phyloP scores from a whole-genome alignment of 805 yeast species.

The Pichia sporocuriosa region DNA sequence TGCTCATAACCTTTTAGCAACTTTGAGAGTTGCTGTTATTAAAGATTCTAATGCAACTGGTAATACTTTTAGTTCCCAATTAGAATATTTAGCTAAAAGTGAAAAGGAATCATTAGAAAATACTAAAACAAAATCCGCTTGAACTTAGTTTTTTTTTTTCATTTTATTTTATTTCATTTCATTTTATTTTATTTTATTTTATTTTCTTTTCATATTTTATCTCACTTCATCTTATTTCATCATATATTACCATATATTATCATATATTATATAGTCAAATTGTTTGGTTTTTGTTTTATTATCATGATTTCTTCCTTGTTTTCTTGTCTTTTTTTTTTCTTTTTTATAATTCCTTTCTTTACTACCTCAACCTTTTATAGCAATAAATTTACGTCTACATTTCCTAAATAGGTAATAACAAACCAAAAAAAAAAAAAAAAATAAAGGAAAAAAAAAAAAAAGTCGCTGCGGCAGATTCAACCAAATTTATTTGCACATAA shows the following conservation, averaged over 20 bases:
- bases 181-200: too few species aligned
- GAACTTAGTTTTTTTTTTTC: not conserved
- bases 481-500: too few species aligned
- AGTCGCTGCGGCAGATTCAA: too few species aligned
- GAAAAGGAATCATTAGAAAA: constrained; percentile 10
- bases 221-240: not conserved
- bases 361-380: too few species aligned
- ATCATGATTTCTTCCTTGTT: too few species aligned
- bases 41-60: constrained; percentile 56
- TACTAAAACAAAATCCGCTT: not conserved
- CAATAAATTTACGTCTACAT: too few species aligned
- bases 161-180: not conserved
- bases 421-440: too few species aligned
- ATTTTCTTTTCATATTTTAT: not conserved
- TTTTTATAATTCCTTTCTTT: too few species aligned
- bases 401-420: too few species aligned
- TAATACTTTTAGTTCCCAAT: constrained; percentile 47
- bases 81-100: constrained; percentile 22
- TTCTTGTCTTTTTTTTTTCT: too few species aligned
- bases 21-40: constrained; percentile 76
- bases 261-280: not conserved
- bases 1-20: constrained; percentile 75
- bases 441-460: too few species aligned
- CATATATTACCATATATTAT: not conserved
- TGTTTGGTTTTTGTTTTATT: not conserved